Evolutionary conservation across 441 rosid species (phyloP), one percentile per base, ranked within the genome.

Genomic region (Erysimum cheiri): DNA sequence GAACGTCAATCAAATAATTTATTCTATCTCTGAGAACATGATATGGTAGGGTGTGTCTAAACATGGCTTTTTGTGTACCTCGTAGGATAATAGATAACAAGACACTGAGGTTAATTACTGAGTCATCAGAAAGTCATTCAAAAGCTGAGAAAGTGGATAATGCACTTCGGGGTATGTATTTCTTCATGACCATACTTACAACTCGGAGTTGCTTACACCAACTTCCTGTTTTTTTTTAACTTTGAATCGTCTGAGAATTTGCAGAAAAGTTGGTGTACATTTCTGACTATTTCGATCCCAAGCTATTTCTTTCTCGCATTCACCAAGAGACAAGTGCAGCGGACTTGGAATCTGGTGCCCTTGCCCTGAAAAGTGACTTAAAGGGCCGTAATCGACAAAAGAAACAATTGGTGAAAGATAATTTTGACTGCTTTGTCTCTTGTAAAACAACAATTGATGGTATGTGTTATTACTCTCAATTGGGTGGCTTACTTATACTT

Each of bases 391-490:
- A 94, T 69, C 85, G 84, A 59, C 98, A 94, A 75, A 86, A 92
- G 75, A 94, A 92, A 80, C 96, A 94, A 69, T 80, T 94, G 83
- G 99, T 94, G 44, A 94, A 92, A 79, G 92, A 94, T 80, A 94
- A 94, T 72, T 94, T 94, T 74, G 99, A 94, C 76, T 94, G 99
- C 80, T 94, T 94, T 81, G 99, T 94, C 81, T 94, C 98, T 9
- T 94, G 99, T 85, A 94, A 94, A 84, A 94, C 96, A 40, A 94
- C 98, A 33, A 94, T 94, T 81, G 99, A 94, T 82, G 99, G 97
- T 93, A 87, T 47, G 80, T 48, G 48, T 67, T 55, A 56, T 53
- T 67, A 46, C 48, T 13, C 28, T 52, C 44, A 33, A 19, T 13
- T 55, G 13, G 56, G 64, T 63, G 57, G n/a, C 66, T 65, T 62